Base-by-base conservation (phyloP, 371 early-diverging fungal species). In the Actinomortierella ambigua region DNA sequence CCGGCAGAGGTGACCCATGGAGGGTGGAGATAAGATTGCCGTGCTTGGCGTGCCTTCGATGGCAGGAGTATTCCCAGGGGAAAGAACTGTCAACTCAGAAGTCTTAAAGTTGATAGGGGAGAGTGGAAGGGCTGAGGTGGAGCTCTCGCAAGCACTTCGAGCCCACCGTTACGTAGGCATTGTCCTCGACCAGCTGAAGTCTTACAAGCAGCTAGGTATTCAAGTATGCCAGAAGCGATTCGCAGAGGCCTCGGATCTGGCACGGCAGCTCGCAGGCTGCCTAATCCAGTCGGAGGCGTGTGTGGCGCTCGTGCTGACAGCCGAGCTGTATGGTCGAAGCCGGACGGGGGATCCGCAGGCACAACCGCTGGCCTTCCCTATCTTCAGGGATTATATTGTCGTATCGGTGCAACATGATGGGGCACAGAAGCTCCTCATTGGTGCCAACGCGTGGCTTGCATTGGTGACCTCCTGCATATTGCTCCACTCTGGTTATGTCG, bases 401-500 rank as follows among this genome's bases (percentile, higher is more conserved):
- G 53, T 3, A 24, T 53, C 40, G 14, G 61, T 53, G 29, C 47
- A 29, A 20, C 61, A 61, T 24, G 50, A 54, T n/a, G 26, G 61
- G 22, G 46, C 60, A 8, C 8, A 52, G 39, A 47, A 61, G 53
- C 46, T 61, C 14, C 49, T 54, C 53, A 53, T 61, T 41, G 54
- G 61, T 34, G 41, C 54, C 4, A 54, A 53, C 47, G 15, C 53
- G 13, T 54, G 61, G 53, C 49, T 53, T 34, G 41, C 61, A 7
- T 54, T 61, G 53, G 61, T 61, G 7, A 54, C 61, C 42, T 50
- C 54, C 42, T 61, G 55, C 17, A 14, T 54, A 42, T 48, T 54
- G 55, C 54, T 61, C 46, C 18, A 61, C 20, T 44, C 55, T 14
- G 61, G 50, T 26, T 49, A 61, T 39, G 48, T 61, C 49, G 18